Evolutionary conservation across 768 basidiomycete genomes (phyloP), one percentile per base, ranked within the genome.

Genomic region (Gautieria morchelliformis): DNA sequence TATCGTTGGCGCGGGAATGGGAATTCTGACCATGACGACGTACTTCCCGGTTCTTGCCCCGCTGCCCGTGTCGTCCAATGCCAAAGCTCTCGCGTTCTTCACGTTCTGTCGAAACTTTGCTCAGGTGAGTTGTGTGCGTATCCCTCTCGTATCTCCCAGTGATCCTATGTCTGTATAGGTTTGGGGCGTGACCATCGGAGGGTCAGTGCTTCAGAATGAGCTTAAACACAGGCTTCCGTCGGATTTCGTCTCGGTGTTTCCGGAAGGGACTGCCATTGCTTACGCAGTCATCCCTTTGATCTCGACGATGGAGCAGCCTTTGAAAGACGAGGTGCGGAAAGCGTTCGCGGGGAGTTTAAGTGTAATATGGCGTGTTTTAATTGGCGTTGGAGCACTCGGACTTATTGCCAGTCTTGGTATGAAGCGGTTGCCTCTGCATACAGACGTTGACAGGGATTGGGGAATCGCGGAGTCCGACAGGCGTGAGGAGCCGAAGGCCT

Each of bases 21-120:
- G 72, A 2, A 62, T 70, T 10, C 27, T 63, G 35, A 27, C n/a
- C 17, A 52, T 22, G 12, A 20, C 59, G 12, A 67, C 64, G 0
- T 70, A 70, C 52, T 81, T 78, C 62, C 72, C 79, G 0, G 70
- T 81, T 42, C 71, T 78, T 6, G 76, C 80, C 0, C 75, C 79
- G 1, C 61, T 80, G 1, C 66, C 70, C 0, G 64, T 76, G 4
- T 60, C 68, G 0, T 60, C 68, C 6, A 77, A 73, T 50, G 78
- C 77, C 5, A 65, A 69, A 4, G 78, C 80, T 0, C 66, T 80
- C 7, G 72, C 75, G 0, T 74, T 77, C 60, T 72, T 74, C 51
- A 65, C 66, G 14, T 76, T 76, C 60, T 46, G 66, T 5, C 70
- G 76, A 6, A 60, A 64, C 1, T 74, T 74, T 47, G 67, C 70